phyloP scores from a whole-genome alignment of 805 yeast species.

The Suhomyces prunicola region DNA sequence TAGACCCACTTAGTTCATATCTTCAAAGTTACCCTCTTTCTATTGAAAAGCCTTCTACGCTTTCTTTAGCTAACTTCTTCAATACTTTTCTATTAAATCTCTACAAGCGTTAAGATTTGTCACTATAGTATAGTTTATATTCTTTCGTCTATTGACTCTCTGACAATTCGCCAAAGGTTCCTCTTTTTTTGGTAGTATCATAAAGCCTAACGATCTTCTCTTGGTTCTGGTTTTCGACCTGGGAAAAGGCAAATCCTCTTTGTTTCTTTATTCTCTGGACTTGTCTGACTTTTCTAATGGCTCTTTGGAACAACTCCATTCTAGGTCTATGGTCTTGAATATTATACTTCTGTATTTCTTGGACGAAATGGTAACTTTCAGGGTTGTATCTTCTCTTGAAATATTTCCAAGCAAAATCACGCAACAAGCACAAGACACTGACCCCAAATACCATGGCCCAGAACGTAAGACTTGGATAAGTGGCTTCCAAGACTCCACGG shows the following conservation, averaged over 20 bases:
- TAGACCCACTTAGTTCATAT: too few relatives aligned
- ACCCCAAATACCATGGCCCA: constrained; percentile 82
- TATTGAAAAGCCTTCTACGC: not conserved
- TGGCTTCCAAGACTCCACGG: constrained; percentile 69
- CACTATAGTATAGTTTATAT: not conserved
- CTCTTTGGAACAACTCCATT: constrained; percentile 93
- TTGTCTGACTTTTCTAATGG: constrained; percentile 95
- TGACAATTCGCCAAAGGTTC: constrained; percentile 56
- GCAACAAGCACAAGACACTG: constrained; percentile 70
- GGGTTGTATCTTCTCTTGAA: constrained; percentile 90
- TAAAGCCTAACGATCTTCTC: constrained; percentile 89
- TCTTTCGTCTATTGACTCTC: constrained; percentile 15
- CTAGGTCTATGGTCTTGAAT: constrained; percentile 94
- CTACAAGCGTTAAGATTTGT: too few relatives aligned
- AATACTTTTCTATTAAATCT: too few relatives aligned
- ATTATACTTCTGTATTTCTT: constrained; percentile 93
- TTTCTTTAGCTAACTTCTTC: not conserved
- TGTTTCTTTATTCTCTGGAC: constrained; percentile 98
- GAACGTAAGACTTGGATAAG: constrained; percentile 74
- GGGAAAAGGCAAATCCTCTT: constrained; percentile 97
- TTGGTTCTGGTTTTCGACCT: constrained; percentile 86
- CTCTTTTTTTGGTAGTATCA: constrained; percentile 86
- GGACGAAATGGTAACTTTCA: constrained; percentile 90
- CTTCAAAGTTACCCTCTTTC: not conserved
- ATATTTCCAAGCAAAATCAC: constrained; percentile 94